Conservation (phyloP, 2,329 filamentous ascomycete genomes). For the Fusarium sp. region DNA sequence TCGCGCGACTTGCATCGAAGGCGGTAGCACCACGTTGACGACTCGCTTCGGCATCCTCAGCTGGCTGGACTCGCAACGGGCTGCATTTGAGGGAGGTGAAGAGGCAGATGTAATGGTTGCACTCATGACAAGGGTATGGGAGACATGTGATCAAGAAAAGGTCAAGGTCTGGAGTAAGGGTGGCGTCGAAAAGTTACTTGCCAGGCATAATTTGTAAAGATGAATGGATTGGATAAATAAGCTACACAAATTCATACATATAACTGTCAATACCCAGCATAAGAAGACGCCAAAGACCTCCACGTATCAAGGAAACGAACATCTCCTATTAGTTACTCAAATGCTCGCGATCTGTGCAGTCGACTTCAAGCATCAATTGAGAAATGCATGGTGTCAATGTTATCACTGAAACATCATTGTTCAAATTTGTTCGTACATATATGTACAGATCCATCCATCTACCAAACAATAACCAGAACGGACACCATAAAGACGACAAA, state of each 20-base stretch:
- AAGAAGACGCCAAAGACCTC: slow-evolving; percentile 6
- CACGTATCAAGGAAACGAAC: not conserved
- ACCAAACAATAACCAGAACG: slow-evolving; percentile 18
- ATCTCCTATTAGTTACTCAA: not conserved
- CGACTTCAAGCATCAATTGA: not conserved
- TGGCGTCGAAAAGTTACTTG: slow-evolving; percentile 47
- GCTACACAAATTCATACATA: slow-evolving; percentile 2
- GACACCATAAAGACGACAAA: slow-evolving; percentile 29
- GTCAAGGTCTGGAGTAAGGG: slow-evolving; percentile 72
- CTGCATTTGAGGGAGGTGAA: slow-evolving; percentile 50
- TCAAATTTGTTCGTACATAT: slow-evolving; percentile 40
- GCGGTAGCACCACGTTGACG: slow-evolving; percentile 80
- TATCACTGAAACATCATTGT: slow-evolving; percentile 15
- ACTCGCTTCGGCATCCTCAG: slow-evolving; percentile 77
- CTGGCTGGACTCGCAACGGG: slow-evolving; percentile 74
- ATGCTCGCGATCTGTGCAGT: not conserved
- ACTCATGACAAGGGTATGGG: slow-evolving; percentile 66
- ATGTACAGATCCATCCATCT: slow-evolving; percentile 36
- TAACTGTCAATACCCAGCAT: slow-evolving; percentile 31
- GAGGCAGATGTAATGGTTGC: slow-evolving; percentile 60
- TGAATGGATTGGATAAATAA: not conserved
- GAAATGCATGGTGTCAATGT: too few relatives aligned
- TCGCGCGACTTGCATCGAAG: slow-evolving; percentile 71
- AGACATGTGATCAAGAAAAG: slow-evolving; percentile 72
- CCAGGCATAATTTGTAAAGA: slow-evolving; percentile 5